Base-by-base conservation (phyloP, 2,329 filamentous ascomycete species). In the Trichophyton verrucosum region DNA sequence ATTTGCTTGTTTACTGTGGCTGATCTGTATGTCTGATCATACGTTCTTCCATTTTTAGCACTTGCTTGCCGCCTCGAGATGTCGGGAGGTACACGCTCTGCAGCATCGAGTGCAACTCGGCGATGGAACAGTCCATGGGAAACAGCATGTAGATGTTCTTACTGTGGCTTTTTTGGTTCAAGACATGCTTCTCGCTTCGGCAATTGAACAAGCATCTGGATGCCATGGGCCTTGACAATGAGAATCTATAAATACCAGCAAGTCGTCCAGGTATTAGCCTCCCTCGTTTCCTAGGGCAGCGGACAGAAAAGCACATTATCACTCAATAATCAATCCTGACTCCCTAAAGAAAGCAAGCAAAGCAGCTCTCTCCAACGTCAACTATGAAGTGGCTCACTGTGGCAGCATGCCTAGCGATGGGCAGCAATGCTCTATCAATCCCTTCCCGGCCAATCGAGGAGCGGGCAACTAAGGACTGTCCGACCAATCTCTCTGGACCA, bases 401-500 rank as follows among this genome's bases (percentile, higher is more conserved):
- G 27, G 30, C 47, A 15, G 46, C 51, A 40, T 44, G 60, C 42
- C 62, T 65, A 3, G 59, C 60, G 5, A 33, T 61, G 15, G 55
- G 61, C 38, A 55, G 55, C 30, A 60, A 56, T 58, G 60, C 59
- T 44, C 61, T 62, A 17, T 62, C 51, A 57, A 57, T 60, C 24
- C 33, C 60, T 24, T 57, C 62, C 40, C 57, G 53, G 20, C 24
- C 53, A 3, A 9, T 30, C 27, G 58, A 47, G 15, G 17, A 58
- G 17, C 44, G 27, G n/a, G 46, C 59, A 53, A 55, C 63, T 33
- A 58, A 57, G n/a, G 63, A 58, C 66, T 82, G 80, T 68, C 77
- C 78, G 44, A 73, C 76, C 38, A 68, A 76, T 49, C 71, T 82
- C 57, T 68, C 72, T 7, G 76, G 76, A 6, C 67, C 75, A 47